phyloP scores from a whole-genome alignment of 2,329 filamentous ascomycete species.

The Apiospora pterosperma region DNA sequence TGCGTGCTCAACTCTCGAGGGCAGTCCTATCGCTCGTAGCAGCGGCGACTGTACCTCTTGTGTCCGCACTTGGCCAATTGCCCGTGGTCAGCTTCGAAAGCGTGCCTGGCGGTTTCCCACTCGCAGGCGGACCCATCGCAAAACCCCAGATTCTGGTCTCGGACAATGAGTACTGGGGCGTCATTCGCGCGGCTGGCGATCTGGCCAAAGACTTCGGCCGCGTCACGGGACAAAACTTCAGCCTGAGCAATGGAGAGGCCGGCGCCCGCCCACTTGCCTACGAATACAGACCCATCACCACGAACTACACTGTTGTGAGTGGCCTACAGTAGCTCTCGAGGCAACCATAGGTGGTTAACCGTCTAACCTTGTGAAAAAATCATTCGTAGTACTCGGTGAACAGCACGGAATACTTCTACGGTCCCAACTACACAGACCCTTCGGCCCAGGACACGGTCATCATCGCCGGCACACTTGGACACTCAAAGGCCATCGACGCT shows the following conservation, averaged over 20 bases:
- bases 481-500: conserved; percentile 58
- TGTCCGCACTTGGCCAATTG: conserved; percentile 23
- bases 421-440: conserved; percentile 40
- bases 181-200: conserved; percentile 64
- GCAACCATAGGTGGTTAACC: not conserved
- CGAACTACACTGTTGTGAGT: conserved; percentile 45
- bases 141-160: conserved; percentile 48
- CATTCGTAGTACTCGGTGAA: conserved; percentile 37
- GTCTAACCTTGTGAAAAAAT: not conserved
- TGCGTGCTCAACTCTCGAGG: not conserved
- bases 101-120: conserved; percentile 17
- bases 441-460: conserved; percentile 50
- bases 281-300: conserved; percentile 38
- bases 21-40: conserved; percentile 4
- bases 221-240: conserved; percentile 65
- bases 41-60: conserved; percentile 9
- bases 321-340: not conserved
- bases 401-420: conserved; percentile 38
- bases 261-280: conserved; percentile 36
- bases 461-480: conserved; percentile 66
- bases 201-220: conserved; percentile 66
- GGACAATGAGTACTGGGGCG: conserved; percentile 61
- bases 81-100: conserved; percentile 24
- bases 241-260: conserved; percentile 47
- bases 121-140: conserved; percentile 21